Percentiles rank a stretch among this genome's conserved stretches.
These are phyloP conservation scores for Aureobasidium namibiae DNA, from an alignment of 2,329 filamentous ascomycete genomes.

Conservation along the genomic window DNA sequence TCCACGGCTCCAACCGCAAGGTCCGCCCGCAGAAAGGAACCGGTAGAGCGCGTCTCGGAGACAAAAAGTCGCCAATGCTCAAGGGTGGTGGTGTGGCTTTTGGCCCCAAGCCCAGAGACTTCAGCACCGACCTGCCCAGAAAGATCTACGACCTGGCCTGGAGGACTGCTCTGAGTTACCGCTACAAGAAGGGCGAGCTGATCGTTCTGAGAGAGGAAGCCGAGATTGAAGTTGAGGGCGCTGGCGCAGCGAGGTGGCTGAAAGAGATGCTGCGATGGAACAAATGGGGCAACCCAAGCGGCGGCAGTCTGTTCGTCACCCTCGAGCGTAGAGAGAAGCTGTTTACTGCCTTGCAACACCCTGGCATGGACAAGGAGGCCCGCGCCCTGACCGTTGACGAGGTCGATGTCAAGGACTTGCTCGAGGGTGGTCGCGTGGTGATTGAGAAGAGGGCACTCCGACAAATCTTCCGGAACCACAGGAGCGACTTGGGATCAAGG, in stretches of 20 bases:
- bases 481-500: constrained; percentile 45
- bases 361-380: constrained; percentile 55
- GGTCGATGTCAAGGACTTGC: constrained; percentile 90
- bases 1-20: constrained; percentile 77
- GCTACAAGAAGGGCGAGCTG: constrained; percentile 79
- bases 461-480: constrained; percentile 63
- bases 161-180: constrained; percentile 87
- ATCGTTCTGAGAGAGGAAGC: constrained; percentile 73
- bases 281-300: constrained; percentile 57
- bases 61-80: constrained; percentile 72
- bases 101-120: constrained; percentile 89
- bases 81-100: constrained; percentile 80
- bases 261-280: constrained; percentile 62
- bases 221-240: constrained; percentile 50
- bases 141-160: constrained; percentile 96
- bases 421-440: constrained; percentile 77
- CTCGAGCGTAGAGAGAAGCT: constrained; percentile 52
- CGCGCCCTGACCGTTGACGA: constrained; percentile 62
- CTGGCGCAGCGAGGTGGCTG: constrained; percentile 44
- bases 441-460: constrained; percentile 76
- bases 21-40: constrained; percentile 79
- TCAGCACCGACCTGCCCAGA: constrained; percentile 69
- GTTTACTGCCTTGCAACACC: constrained; percentile 55
- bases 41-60: constrained; percentile 70
- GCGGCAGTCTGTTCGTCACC: constrained; percentile 70